A percentile compares a stretch with the other conserved stretches of the same genome.
phyloP scores from a whole-genome alignment of 1,139 yeast genomes.

The Pichia sp. region DNA sequence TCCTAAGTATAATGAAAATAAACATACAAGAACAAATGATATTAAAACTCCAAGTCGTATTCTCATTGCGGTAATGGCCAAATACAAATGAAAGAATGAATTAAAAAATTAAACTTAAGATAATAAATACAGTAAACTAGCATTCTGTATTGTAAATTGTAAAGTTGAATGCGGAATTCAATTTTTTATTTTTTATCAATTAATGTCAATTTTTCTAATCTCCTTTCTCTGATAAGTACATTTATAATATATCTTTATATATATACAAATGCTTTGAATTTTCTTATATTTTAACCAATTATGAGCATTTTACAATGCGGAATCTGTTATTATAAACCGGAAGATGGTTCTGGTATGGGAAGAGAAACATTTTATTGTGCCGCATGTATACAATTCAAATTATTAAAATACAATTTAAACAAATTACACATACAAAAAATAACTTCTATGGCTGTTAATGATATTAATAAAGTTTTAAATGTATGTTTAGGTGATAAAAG shows the following conservation, averaged over 20 bases:
- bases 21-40: conserved; percentile 2
- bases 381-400: conserved; percentile 23
- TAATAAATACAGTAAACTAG: too few species aligned
- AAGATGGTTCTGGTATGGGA: not conserved
- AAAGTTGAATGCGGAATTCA: not conserved
- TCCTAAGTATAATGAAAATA: conserved; percentile 26
- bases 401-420: conserved; percentile 22
- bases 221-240: too few species aligned
- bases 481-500: conserved; percentile 23
- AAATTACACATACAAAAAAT: conserved; percentile 18
- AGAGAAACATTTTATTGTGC: conserved; percentile 18
- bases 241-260: not conserved
- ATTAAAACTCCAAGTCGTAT: conserved; percentile 11
- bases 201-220: too few species aligned
- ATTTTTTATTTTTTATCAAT: not conserved
- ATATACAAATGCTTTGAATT: not conserved
- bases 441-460: conserved; percentile 13
- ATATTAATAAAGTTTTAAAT: conserved; percentile 20
- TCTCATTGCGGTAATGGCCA: not conserved
- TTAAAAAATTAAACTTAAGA: too few species aligned
- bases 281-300: not conserved
- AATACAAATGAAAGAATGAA: too few species aligned
- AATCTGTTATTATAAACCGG: conserved; percentile 10
- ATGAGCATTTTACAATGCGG: conserved; percentile 12
- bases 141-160: too few species aligned